Base-by-base conservation (phyloP, 805 yeast species). In the Saccharomycopsis fermentans region DNA sequence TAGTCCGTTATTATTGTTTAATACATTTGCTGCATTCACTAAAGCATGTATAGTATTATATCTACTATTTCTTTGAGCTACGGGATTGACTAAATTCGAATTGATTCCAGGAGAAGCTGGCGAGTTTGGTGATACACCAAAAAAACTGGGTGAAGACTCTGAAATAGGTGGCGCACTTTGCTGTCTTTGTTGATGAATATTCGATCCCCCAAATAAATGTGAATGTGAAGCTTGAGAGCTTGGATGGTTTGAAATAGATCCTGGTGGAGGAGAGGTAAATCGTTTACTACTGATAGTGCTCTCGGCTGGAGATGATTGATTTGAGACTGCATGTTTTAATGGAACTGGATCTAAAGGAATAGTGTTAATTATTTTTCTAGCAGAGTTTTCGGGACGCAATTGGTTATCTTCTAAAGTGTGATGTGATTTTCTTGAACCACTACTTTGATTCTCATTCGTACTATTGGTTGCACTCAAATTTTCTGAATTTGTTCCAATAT, bases 341-440 rank as follows among this genome's bases (percentile, higher is more conserved):
- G 96, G 96, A 57, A 81, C 84, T 0, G 96, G 96, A 68, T 87
- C 96, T 62, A 87, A 72, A 2, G 96, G 96, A 63, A 87, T 84
- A 0, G 91, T 87, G 54, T 82, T 78, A 52, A 87, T 87, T 62
- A 87, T 84, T 66, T 79, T 81, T 63, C 94, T 75, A 0, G 92
- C 94, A 53, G 84, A 80, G 27, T 81, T 77, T 66, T 84, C 92
- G 1, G 89, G 87, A 66, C 85, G 79, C 43, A 77, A 72, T 4
- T 81, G 76, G 56, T 35, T 34, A n/a, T 60, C 61, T 12, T 74
- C 78, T 1, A 86, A 80, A 12, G 83, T 68, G 63, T 87, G 72
- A 69, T 70, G 65, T 60, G 63, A 58, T 27, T 61, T 63, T n/a
- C 59, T 60, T 2, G 77, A 68, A 2, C 76, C 71, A 8, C 70